phyloP scores from a whole-genome alignment of 805 yeast species.

The Candida sphagnicola region DNA sequence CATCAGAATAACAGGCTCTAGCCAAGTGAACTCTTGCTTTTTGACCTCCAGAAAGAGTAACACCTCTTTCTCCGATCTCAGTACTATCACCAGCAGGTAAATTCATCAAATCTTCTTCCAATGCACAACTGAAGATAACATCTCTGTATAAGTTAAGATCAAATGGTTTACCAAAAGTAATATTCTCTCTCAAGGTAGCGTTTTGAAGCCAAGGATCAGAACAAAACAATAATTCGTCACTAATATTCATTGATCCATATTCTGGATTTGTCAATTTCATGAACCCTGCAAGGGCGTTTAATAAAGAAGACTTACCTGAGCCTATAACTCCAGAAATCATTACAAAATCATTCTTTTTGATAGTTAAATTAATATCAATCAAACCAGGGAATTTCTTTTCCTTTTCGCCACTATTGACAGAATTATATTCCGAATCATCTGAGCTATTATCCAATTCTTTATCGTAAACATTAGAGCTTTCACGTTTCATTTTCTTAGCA shows the following conservation, averaged over 20 bases:
- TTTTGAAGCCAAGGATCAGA: slow-evolving; percentile 42
- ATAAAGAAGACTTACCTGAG: slow-evolving; percentile 39
- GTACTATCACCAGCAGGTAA: slow-evolving; percentile 37
- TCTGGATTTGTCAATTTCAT: slow-evolving; percentile 29
- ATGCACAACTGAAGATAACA: slow-evolving; percentile 35
- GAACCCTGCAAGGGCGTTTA: slow-evolving; percentile 37
- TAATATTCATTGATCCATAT: slow-evolving; percentile 20
- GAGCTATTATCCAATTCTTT: neutral
- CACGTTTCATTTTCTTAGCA: neutral
- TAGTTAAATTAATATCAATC: slow-evolving; percentile 24
- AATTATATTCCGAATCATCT: neutral
- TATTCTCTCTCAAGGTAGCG: slow-evolving; percentile 37
- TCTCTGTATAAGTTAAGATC: slow-evolving; percentile 24
- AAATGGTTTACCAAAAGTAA: slow-evolving; percentile 31
- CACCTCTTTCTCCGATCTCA: slow-evolving; percentile 44
- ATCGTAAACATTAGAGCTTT: neutral
- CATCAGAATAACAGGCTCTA: slow-evolving; percentile 35
- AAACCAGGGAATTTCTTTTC: slow-evolving; percentile 29
- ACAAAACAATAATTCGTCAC: slow-evolving; percentile 31
- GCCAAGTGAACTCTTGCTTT: slow-evolving; percentile 44
- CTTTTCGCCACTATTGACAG: neutral
- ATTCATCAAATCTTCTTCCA: slow-evolving; percentile 31
- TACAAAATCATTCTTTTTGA: slow-evolving; percentile 32
- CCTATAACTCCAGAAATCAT: slow-evolving; percentile 43
- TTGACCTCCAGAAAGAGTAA: slow-evolving; percentile 44